A percentile compares a stretch with the other conserved stretches of the same genome.
These are phyloP conservation scores for Oryza meyeriana DNA, from an alignment of 176 grass and related monocot genomes.

Conservation along the genomic window DNA sequence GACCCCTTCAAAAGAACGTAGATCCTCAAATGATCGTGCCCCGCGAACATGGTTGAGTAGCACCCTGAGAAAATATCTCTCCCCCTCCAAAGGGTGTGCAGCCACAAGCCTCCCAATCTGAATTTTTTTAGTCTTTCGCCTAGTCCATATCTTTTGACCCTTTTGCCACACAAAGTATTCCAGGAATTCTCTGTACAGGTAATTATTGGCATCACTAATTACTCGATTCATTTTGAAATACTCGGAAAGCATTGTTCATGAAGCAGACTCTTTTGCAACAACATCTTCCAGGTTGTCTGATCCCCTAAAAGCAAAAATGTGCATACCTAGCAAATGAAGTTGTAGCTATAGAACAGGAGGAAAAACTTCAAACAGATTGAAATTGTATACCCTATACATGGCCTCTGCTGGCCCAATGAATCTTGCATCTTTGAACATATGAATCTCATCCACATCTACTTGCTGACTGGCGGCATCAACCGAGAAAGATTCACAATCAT, in stretches of 20 bases:
- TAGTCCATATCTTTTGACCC: background rate
- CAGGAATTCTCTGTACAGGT: background rate
- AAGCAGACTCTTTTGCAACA: too few species aligned
- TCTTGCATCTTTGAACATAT: background rate
- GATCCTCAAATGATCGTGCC: background rate
- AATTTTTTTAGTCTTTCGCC: too few species aligned
- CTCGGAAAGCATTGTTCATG: background rate
- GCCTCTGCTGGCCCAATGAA: background rate
- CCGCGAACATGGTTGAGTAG: background rate
- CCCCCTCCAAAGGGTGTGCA: background rate
- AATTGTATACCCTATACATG: background rate
- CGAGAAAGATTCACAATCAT: too few species aligned
- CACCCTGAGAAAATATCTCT: background rate
- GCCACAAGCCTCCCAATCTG: background rate
- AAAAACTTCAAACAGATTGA: background rate
- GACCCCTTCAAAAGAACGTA: background rate
- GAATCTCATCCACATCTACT: background rate
- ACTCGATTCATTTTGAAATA: background rate
- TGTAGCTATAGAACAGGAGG: background rate
- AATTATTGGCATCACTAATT: background rate
- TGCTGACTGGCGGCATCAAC: too few species aligned
- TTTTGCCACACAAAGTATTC: background rate
- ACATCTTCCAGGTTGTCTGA: background rate
- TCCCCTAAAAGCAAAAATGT: background rate
- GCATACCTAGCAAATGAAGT: background rate